Percentiles rank a stretch among this genome's conserved stretches.
Conservation (phyloP, 2,329 filamentous ascomycete genomes). For the Claviceps maximensis region DNA sequence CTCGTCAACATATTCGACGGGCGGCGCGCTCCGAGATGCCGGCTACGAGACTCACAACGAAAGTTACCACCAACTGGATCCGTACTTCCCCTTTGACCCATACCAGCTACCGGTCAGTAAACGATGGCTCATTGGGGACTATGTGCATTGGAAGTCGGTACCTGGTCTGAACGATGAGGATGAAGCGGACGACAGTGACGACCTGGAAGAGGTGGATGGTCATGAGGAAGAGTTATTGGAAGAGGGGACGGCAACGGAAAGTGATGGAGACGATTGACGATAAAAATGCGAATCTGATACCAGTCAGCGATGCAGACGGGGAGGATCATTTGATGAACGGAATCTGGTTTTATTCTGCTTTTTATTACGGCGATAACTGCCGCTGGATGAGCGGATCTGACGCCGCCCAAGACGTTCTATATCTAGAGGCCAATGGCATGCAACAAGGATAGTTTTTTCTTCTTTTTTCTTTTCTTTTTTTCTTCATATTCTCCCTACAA, state of each 20-base stretch:
- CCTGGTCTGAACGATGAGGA: slow-evolving; percentile 51
- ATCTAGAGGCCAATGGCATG: no score
- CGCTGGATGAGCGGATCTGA: no score
- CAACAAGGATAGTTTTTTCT: no score
- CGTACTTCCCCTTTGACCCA: slow-evolving; percentile 95
- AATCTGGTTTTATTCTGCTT: no score
- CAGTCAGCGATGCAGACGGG: background rate
- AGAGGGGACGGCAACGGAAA: slow-evolving; percentile 39
- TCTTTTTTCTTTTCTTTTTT: slow-evolving; percentile 1
- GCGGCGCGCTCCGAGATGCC: slow-evolving; percentile 39
- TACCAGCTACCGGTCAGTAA: slow-evolving; percentile 82
- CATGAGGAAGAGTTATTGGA: slow-evolving; percentile 30
- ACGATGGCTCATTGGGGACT: slow-evolving; percentile 75
- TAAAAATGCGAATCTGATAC: slow-evolving; percentile 9
- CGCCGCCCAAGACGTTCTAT: no score
- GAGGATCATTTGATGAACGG: background rate
- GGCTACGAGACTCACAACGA: slow-evolving; percentile 47
- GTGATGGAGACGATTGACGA: slow-evolving; percentile 29
- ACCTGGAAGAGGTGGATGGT: slow-evolving; percentile 34
- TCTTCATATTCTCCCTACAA: background rate
- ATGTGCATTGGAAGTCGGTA: slow-evolving; percentile 66
- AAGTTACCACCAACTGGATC: slow-evolving; percentile 72
- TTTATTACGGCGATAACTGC: no score
- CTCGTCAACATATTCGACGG: slow-evolving; percentile 40
- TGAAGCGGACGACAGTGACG: slow-evolving; percentile 40